Conservation (phyloP, 345 rosid genomes). For the Raphanus raphanistrum region DNA sequence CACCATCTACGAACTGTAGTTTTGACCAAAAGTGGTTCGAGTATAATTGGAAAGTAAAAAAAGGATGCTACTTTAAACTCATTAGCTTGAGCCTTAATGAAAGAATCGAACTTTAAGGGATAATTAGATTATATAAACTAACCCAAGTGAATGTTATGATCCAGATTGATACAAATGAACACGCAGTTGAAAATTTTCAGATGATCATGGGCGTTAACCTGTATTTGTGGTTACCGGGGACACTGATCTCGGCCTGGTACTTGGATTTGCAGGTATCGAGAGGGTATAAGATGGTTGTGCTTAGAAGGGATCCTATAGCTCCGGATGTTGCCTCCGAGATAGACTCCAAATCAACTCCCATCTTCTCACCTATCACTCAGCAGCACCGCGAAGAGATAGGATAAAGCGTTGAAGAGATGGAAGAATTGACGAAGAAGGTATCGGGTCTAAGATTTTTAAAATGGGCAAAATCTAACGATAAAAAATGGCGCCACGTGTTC, state of each 20-base stretch:
- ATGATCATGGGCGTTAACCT: constrained; percentile 44
- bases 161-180: background rate
- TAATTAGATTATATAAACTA: background rate
- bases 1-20: background rate
- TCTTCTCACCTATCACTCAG: constrained; percentile 5
- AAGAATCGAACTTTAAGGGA: background rate
- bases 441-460: background rate
- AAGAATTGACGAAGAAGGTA: background rate
- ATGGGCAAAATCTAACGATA: background rate
- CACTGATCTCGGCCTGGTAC: constrained; percentile 80
- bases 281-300: constrained; percentile 93
- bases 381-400: background rate
- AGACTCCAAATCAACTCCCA: constrained; percentile 79
- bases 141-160: background rate
- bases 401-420: background rate
- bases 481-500: constrained; percentile 17
- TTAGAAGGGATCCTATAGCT: constrained; percentile 90
- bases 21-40: background rate
- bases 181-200: background rate
- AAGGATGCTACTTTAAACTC: background rate
- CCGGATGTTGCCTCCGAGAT: constrained; percentile 92
- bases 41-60: background rate
- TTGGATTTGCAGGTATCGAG: constrained; percentile 96
- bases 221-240: constrained; percentile 75
- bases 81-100: background rate